A percentile compares a stretch with the other conserved stretches of the same genome.
phyloP scores from a whole-genome alignment of 164 flowering plant genomes.

The Kalanchoe fedtschenkoi region DNA sequence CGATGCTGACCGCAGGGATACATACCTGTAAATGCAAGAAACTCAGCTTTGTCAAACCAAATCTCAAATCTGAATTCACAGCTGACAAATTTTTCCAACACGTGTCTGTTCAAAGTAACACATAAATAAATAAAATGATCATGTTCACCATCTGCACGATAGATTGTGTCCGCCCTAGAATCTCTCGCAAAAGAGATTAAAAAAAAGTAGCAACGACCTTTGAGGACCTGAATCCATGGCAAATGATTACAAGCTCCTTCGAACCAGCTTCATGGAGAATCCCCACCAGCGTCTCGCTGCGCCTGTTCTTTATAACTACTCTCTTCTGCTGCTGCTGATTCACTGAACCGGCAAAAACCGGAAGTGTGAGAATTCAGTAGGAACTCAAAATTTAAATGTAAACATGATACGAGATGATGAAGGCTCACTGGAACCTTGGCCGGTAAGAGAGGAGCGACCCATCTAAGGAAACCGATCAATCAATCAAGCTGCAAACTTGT shows the following conservation, averaged over 20 bases:
- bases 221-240: conserved; percentile 63
- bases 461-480: too few species aligned
- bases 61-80: too few species aligned
- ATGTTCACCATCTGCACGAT: too few species aligned
- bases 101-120: neutral
- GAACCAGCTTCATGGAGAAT: conserved; percentile 60
- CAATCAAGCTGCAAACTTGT: too few species aligned
- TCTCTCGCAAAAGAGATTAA: too few species aligned
- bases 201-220: conserved; percentile 32
- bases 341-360: neutral
- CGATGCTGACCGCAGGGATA: conserved; percentile 41
- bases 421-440: too few species aligned
- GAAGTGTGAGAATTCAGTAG: too few species aligned
- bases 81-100: neutral
- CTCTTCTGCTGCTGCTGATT: conserved; percentile 18
- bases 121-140: too few species aligned
- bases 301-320: conserved; percentile 26
- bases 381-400: too few species aligned
- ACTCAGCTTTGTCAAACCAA: neutral
- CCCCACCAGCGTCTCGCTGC: conserved; percentile 66
- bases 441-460: too few species aligned
- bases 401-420: too few species aligned
- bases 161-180: too few species aligned
- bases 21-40: conserved; percentile 29
- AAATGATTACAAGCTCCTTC: conserved; percentile 46